These are phyloP conservation scores for Fragaria iinumae DNA, from an alignment of 306 rosid genomes.

Conservation along the genomic window DNA sequence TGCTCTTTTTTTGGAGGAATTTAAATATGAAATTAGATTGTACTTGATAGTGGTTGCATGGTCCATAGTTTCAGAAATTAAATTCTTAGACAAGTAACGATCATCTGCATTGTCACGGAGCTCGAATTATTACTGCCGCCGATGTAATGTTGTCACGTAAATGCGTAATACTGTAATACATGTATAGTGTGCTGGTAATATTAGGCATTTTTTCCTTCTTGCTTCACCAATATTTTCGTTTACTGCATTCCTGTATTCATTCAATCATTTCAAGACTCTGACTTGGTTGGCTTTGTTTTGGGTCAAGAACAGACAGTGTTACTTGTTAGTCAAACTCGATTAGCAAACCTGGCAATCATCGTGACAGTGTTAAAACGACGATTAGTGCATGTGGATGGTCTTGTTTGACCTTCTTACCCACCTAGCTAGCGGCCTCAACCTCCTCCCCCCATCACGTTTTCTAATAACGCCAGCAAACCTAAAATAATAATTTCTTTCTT, in stretches of 20 bases:
- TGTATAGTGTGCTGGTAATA: constrained; percentile 1
- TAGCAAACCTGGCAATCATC: not conserved
- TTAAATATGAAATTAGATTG: not conserved
- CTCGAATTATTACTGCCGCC: not conserved
- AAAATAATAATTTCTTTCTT: not conserved
- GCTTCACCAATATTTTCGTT: not conserved
- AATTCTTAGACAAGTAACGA: not conserved
- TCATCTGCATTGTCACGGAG: not conserved
- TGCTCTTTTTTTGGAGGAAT: not conserved
- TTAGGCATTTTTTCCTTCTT: not conserved
- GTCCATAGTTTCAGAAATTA: not conserved
- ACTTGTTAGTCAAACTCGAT: not conserved
- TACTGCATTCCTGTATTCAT: too few species aligned
- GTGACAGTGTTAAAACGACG: not conserved
- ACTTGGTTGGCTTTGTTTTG: too few species aligned
- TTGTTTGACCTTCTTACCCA: constrained; percentile 22
- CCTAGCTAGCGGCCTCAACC: too few species aligned
- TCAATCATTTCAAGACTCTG: too few species aligned
- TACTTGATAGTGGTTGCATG: not conserved
- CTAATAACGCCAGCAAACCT: not conserved
- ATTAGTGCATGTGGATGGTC: constrained; percentile 22
- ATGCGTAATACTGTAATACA: too few species aligned
- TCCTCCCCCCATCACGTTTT: not conserved
- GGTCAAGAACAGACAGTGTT: not conserved
- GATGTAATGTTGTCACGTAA: not conserved